Evolutionary conservation across 495 filamentous ascomycete genomes (phyloP), one percentile per base, ranked within the genome.

Genomic region (Talaromyces trachyspermus): DNA sequence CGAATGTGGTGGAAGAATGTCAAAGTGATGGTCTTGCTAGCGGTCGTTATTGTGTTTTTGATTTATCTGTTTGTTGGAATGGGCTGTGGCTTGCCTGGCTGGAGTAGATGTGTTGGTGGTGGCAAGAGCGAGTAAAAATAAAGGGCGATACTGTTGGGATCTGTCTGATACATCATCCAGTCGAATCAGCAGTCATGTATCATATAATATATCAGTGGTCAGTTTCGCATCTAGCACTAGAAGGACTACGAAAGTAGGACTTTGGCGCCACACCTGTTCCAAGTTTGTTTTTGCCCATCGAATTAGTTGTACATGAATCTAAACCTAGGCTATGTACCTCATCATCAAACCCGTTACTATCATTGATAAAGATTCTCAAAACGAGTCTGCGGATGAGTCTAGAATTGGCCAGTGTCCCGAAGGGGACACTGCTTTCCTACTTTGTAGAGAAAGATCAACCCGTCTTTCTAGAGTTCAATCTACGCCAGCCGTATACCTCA

Each of bases 1-100:
- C 72, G 80, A 57, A 97, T 97, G 94, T 99, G 92, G 92, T 99
- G 91, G 90, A 98, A 98, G 83, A 98, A 98, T 69, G 76, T 91
- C 15, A 92, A 94, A 66, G 54, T 89, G 59, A 96, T 97, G 89
- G 80, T 80, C 27, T 62, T 99, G 56, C 64, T 99, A 54, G 79
- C 74, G 2, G 55, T 96, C 39, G 92, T 97, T 33, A 63, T 94
- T 27, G 64, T 89, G 11, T 85, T 99, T 65, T 78, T 99, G 68
- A 54, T 97, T 4, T 88, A 88, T 62, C 59, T 88, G 14, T 80
- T 87, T 53, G 74, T 88, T 10, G 84, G 84, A 0, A 78, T 85
- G 64, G 84, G 83, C 4, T 88, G 84, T 70, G 84, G 84, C 12
- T 56, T 88, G 43, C 84, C 84, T 43, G 80, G 63, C 11, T 78